phyloP scores from a whole-genome alignment of 768 basidiomycete genomes.

The Phylloporus arenicola region DNA sequence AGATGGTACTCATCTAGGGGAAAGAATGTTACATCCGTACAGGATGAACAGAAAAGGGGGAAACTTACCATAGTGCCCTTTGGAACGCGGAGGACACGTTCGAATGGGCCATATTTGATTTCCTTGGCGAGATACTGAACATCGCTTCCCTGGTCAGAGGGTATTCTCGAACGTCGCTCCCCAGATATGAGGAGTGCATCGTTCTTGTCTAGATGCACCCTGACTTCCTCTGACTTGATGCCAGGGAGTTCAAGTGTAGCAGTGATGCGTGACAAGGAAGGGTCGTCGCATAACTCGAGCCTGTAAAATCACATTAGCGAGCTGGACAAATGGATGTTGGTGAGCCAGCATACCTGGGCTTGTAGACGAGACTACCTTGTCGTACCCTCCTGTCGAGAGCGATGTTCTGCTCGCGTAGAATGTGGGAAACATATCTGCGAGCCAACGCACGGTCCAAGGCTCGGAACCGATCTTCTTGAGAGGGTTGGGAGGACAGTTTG shows the following conservation, averaged over 20 bases:
- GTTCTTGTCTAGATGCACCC: slow-evolving; percentile 29
- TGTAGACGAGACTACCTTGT: slow-evolving; percentile 29
- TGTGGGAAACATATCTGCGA: slow-evolving; percentile 24
- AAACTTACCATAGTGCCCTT: slow-evolving; percentile 32
- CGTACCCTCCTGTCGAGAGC: slow-evolving; percentile 18
- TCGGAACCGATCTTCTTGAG: slow-evolving; percentile 25
- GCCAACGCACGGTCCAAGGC: slow-evolving; percentile 30
- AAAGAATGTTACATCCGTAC: background rate
- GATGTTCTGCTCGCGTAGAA: slow-evolving; percentile 18
- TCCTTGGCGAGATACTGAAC: slow-evolving; percentile 31
- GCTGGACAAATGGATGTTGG: background rate
- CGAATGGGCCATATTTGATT: slow-evolving; percentile 37
- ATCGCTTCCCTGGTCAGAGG: slow-evolving; percentile 13
- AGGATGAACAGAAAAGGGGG: slow-evolving; percentile 1
- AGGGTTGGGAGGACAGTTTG: slow-evolving; percentile 24
- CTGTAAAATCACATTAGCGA: slow-evolving; percentile 21
- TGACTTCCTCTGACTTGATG: slow-evolving; percentile 32
- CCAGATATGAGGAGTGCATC: slow-evolving; percentile 33
- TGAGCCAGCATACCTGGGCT: slow-evolving; percentile 24
- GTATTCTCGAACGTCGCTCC: slow-evolving; percentile 19
- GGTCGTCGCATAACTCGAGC: slow-evolving; percentile 38
- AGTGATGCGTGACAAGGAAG: slow-evolving; percentile 26
- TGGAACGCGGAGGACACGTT: slow-evolving; percentile 34
- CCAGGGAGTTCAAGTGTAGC: slow-evolving; percentile 39
- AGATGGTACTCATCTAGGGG: no score